Evolutionary conservation across 257 asterid genomes (phyloP).

Genomic region (Marsdenia floribunda): DNA sequence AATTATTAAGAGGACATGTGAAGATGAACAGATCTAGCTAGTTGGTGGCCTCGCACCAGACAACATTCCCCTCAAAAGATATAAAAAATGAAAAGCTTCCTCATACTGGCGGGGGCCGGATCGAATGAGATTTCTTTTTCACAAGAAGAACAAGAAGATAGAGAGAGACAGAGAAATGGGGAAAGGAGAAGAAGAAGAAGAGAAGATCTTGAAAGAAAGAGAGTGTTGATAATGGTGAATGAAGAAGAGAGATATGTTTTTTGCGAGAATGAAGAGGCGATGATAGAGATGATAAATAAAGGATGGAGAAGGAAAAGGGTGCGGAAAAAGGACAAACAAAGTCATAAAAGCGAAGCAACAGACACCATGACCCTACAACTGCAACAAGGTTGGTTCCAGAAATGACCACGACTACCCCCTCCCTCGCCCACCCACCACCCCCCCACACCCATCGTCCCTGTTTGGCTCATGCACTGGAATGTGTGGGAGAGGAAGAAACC

Average conservation of each 20-base stretch:
- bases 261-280: conserved; percentile 9
- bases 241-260: background rate
- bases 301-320: conserved; percentile 37
- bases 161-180: background rate
- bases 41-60: conserved; percentile 85
- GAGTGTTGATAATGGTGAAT: background rate
- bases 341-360: conserved; percentile 62
- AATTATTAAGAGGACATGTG: background rate
- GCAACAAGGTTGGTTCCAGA: conserved; percentile 29
- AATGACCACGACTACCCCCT: conserved; percentile 14
- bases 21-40: conserved; percentile 40
- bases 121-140: too few species aligned
- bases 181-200: conserved; percentile 5
- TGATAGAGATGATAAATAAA: conserved; percentile 37
- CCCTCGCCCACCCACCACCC: background rate
- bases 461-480: conserved; percentile 1
- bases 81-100: conserved; percentile 27
- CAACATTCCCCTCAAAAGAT: conserved; percentile 92
- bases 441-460: background rate
- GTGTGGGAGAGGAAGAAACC: background rate
- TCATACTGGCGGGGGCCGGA: background rate
- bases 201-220: background rate
- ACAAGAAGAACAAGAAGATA: background rate
- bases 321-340: conserved; percentile 45
- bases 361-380: conserved; percentile 46